Conservation (phyloP, 306 rosid species). For the Malus sieversii region DNA sequence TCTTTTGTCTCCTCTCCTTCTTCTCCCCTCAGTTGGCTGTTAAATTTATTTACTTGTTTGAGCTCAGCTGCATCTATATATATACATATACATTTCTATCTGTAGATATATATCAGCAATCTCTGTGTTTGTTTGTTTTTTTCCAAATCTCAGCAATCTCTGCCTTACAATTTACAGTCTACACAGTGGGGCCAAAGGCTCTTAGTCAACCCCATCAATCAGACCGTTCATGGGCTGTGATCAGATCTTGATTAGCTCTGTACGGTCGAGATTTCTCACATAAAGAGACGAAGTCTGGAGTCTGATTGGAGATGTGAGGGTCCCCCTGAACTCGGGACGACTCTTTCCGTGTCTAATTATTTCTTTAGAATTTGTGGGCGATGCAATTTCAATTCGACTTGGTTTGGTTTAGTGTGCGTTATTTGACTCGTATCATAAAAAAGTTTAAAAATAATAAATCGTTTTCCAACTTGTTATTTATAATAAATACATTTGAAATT, state of each 20-base stretch:
- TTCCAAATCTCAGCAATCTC: constrained; percentile 9
- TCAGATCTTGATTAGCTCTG: not conserved
- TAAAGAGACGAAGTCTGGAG: not conserved
- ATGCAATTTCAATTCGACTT: not conserved
- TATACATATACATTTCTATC: too few species aligned
- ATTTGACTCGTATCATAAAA: too few species aligned
- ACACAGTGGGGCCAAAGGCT: constrained; percentile 6
- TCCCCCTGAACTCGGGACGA: not conserved
- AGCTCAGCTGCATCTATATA: constrained; percentile 20
- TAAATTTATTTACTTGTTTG: not conserved
- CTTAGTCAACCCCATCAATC: constrained; percentile 41
- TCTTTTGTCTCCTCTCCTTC: not conserved
- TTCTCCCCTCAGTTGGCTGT: not conserved
- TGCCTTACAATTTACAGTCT: not conserved
- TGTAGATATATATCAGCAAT: too few species aligned
- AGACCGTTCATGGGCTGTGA: constrained; percentile 7
- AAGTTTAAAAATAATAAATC: too few species aligned
- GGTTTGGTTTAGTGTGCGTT: not conserved
- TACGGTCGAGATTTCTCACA: not conserved
- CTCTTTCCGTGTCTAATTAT: too few species aligned
- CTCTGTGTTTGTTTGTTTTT: too few species aligned
- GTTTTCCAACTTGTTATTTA: too few species aligned
- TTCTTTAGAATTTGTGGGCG: not conserved
- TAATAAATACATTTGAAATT: too few species aligned
- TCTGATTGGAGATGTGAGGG: not conserved